phyloP scores from a whole-genome alignment of 805 yeast species.

The Nakazawaea ishiwadae region DNA sequence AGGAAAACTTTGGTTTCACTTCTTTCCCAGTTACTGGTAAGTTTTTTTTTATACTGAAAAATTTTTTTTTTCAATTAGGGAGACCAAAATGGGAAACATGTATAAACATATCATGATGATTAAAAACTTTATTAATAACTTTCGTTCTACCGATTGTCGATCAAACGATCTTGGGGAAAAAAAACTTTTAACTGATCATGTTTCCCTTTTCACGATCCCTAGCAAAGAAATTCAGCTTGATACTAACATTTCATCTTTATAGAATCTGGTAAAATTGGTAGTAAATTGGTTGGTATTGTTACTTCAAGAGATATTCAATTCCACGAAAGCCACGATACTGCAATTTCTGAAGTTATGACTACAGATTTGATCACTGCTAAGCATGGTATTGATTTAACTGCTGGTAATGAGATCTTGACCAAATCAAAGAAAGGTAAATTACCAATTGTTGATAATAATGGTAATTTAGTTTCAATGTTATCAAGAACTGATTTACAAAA shows the following conservation, averaged over 20 bases:
- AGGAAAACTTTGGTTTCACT: constrained; percentile 78
- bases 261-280: constrained; percentile 85
- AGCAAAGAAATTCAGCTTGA: too few species aligned
- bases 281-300: constrained; percentile 90
- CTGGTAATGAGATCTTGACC: constrained; percentile 89
- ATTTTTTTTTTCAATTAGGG: too few species aligned
- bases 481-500: constrained; percentile 97
- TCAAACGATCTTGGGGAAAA: constrained; percentile 97
- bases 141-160: constrained; percentile 98
- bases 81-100: too few species aligned
- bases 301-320: constrained; percentile 97
- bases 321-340: constrained; percentile 63
- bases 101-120: constrained; percentile 63
- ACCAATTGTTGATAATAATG: constrained; percentile 79
- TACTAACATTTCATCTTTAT: constrained; percentile 21
- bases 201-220: too few species aligned
- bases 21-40: constrained; percentile 99
- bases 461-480: constrained; percentile 79
- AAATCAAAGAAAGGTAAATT: constrained; percentile 95
- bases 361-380: constrained; percentile 78
- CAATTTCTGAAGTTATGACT: constrained; percentile 83
- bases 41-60: constrained; percentile 36
- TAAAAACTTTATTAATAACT: constrained; percentile 58
- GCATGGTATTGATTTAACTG: constrained; percentile 73
- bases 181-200: constrained; percentile 30